These are phyloP conservation scores for Coemansia sp. DNA, from an alignment of 192 early-diverging fungal genomes.

Conservation along the genomic window DNA sequence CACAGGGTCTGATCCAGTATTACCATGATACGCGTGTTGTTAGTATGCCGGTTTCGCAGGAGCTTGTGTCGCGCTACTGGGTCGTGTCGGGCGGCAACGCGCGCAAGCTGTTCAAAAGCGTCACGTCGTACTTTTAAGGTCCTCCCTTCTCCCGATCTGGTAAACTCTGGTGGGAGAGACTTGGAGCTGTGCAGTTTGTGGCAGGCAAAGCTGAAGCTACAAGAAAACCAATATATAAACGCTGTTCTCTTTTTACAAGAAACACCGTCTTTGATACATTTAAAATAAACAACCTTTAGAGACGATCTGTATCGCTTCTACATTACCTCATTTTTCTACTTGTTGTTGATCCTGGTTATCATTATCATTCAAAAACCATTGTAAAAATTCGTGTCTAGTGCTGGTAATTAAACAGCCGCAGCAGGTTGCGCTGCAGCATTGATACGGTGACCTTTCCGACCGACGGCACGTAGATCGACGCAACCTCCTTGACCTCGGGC, in stretches of 20 bases:
- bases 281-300: not conserved
- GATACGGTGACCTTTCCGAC: slow-evolving; percentile 99
- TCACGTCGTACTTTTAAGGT: slow-evolving; percentile 38
- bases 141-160: too few species aligned
- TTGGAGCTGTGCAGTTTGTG: too few species aligned
- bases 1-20: slow-evolving; percentile 39
- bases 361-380: too few species aligned
- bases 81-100: slow-evolving; percentile 43
- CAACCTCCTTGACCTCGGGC: slow-evolving; percentile 87
- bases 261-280: not conserved
- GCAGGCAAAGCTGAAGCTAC: too few species aligned
- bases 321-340: too few species aligned
- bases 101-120: slow-evolving; percentile 37
- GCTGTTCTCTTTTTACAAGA: not conserved
- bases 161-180: too few species aligned
- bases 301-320: too few species aligned
- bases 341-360: too few species aligned
- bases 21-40: slow-evolving; percentile 31
- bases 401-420: slow-evolving; percentile 80
- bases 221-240: too few species aligned
- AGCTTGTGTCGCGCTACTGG: slow-evolving; percentile 40
- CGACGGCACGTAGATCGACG: slow-evolving; percentile 92
- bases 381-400: too few species aligned
- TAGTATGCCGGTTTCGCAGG: slow-evolving; percentile 21
- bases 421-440: slow-evolving; percentile 95